These are phyloP conservation scores for Microcos paniculata DNA, from an alignment of 345 rosid genomes.

Conservation along the genomic window DNA sequence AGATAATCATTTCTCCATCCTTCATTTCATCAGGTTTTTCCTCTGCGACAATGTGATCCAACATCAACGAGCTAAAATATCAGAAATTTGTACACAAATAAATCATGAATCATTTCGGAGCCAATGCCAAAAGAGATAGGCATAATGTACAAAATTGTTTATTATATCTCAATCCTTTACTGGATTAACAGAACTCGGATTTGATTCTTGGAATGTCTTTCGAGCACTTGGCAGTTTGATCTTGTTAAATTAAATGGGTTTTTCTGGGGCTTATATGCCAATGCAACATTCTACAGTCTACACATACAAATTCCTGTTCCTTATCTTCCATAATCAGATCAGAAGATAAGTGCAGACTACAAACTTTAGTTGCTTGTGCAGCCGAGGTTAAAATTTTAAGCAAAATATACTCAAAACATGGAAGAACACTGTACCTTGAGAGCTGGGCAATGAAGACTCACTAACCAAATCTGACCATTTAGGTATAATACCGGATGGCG, in stretches of 20 bases:
- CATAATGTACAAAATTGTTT: neutral
- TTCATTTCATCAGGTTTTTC: conserved; percentile 46
- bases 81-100: neutral
- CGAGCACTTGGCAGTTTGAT: too few relatives aligned
- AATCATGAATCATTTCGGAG: neutral
- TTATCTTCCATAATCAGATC: conserved; percentile 5
- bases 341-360: neutral
- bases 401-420: neutral
- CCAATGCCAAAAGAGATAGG: neutral
- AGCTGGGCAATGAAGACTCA: conserved; percentile 13
- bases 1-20: conserved; percentile 35
- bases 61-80: neutral
- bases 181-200: neutral
- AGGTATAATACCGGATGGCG: conserved; percentile 34
- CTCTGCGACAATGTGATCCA: conserved; percentile 39
- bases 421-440: conserved; percentile 11
- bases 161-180: neutral
- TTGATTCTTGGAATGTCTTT: neutral
- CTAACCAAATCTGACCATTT: conserved; percentile 34
- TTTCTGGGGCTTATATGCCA: neutral
- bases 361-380: neutral
- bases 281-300: neutral
- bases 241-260: neutral
- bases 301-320: neutral
- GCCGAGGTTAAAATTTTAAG: neutral